These are phyloP conservation scores for Cordyceps farinosa DNA, from an alignment of 2,329 filamentous ascomycete species.

Conservation along the genomic window DNA sequence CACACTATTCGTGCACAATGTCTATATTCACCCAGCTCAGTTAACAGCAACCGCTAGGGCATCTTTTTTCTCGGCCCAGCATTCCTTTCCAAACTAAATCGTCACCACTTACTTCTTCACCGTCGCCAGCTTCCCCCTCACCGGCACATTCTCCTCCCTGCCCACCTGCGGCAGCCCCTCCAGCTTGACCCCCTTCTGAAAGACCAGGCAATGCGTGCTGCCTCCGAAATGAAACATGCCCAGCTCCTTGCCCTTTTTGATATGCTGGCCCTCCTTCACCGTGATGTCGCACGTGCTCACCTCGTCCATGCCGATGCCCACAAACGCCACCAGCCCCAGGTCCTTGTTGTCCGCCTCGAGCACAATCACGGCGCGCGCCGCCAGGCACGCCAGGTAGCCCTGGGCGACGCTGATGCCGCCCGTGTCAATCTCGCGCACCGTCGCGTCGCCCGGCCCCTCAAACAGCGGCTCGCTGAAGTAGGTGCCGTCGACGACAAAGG, in stretches of 20 bases:
- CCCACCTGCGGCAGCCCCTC: constrained; percentile 36
- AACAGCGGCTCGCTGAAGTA: constrained; percentile 61
- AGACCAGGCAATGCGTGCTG: constrained; percentile 65
- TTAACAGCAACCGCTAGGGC: too few relatives aligned
- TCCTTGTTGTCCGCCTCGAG: constrained; percentile 64
- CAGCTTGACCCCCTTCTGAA: constrained; percentile 53
- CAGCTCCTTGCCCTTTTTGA: constrained; percentile 64
- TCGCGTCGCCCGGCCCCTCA: constrained; percentile 31
- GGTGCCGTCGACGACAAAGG: constrained; percentile 58
- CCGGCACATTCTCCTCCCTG: constrained; percentile 37
- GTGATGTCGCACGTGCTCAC: constrained; percentile 71
- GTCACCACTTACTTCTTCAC: neutral
- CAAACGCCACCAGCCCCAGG: constrained; percentile 66
- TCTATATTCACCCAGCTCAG: too few relatives aligned
- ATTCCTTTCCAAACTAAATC: neutral
- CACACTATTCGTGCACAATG: neutral
- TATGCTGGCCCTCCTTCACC: constrained; percentile 60
- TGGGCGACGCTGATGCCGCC: constrained; percentile 51
- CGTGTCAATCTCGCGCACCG: constrained; percentile 34
- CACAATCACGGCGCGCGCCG: constrained; percentile 66
- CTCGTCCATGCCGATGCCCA: constrained; percentile 74
- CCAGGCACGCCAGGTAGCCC: constrained; percentile 63
- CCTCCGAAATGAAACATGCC: constrained; percentile 82
- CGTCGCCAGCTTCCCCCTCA: constrained; percentile 35
- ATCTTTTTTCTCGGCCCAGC: too few relatives aligned